Evolutionary conservation across 2,329 filamentous ascomycete species (phyloP).

Genomic region (Emericellopsis cladophorae): DNA sequence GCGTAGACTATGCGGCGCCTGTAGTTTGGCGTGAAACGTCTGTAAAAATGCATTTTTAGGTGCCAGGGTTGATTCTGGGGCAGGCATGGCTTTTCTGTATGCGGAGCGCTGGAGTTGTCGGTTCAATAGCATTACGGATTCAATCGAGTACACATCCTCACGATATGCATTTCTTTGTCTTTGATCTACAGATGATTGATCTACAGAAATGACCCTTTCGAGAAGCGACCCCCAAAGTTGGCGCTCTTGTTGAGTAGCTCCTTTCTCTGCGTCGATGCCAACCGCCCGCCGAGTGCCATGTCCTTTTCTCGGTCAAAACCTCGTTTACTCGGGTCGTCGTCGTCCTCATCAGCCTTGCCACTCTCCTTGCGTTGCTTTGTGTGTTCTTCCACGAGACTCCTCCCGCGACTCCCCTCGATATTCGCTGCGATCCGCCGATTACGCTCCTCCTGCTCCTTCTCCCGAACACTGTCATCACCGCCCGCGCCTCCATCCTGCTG

Average conservation of each 20-base stretch:
- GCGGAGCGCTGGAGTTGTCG: constrained; percentile 7
- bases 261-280: constrained; percentile 60
- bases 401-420: constrained; percentile 40
- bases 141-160: background rate
- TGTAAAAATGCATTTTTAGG: no score
- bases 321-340: constrained; percentile 83
- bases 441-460: constrained; percentile 42
- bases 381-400: constrained; percentile 48
- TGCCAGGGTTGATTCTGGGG: no score
- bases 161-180: no score
- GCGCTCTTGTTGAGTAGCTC: constrained; percentile 70
- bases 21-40: no score
- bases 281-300: constrained; percentile 63
- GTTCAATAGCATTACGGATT: constrained; percentile 1
- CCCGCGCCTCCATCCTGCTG: constrained; percentile 25
- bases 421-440: constrained; percentile 32
- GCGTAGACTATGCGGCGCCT: no score
- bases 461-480: constrained; percentile 26
- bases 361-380: constrained; percentile 19
- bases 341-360: constrained; percentile 34
- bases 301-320: constrained; percentile 91
- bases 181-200: no score
- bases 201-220: constrained; percentile 55
- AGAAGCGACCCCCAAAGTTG: constrained; percentile 73
- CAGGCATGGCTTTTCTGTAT: background rate